Base-by-base conservation (phyloP, 352 stramenopile genomes). In the Saprolegnia parasitica region DNA sequence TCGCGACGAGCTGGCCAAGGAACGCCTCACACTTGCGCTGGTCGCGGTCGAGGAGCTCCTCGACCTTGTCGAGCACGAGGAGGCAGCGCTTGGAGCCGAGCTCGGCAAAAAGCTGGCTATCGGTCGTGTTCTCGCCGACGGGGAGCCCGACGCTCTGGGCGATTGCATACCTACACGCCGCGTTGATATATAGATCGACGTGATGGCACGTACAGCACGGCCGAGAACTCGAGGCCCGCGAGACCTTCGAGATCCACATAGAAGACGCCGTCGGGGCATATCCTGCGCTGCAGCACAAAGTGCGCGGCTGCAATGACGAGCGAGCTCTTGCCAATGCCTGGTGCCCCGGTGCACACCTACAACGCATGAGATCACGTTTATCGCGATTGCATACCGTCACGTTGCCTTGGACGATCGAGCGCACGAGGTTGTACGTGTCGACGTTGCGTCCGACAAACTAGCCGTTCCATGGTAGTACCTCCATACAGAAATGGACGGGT, bases 231-330 rank as follows among this genome's bases (percentile, higher is more conserved):
- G 42, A 60, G 52, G 10, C 52, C 52, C 3, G 52, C 52, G 35
- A 91, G 83, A 11, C 83, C 83, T 79, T 93, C 85, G 35, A 93
- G 71, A 58, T 93, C 85, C 23, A 93, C 84, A 70, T 93, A 93
- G 60, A 88, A 93, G 9, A 93, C 80, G 29, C 83, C 85, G 50
- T 93, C 85, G 29, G 83, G 77, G 63, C 90, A 88, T 77, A 91
- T 89, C 20, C 82, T 79, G 9, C 85, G 81, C 67, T 83, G 89
- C 64, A 91, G 81, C 0, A 88, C 81, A 61, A 90, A 93, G 54
- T 93, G 85, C 18, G 83, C 85, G 23, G 90, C 83, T 0, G 85
- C 90, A 29, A 93, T 90, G 63, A 87, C 83, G 26, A 93, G 80
- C 23, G 85, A 93, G 57, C 81, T 90, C 65, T 93, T 93, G 45